Evolutionary conservation across 2,329 filamentous ascomycete species (phyloP).

Genomic region (Nothophaeocryptopus gaeumannii): DNA sequence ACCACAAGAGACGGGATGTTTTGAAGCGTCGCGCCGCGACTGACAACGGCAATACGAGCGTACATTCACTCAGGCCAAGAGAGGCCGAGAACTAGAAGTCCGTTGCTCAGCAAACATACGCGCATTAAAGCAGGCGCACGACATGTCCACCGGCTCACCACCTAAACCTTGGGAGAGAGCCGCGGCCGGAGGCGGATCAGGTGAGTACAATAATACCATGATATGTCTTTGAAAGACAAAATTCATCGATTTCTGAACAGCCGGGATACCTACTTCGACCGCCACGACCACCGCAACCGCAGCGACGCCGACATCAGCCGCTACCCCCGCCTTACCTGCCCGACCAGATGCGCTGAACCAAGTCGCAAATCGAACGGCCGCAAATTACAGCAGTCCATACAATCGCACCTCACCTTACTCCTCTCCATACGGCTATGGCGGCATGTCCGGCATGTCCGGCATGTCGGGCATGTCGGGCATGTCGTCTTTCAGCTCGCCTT

Average conservation of each 20-base stretch:
- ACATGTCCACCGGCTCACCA: conserved; percentile 57
- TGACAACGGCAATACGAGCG: neutral
- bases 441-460: conserved; percentile 34
- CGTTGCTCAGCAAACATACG: too few relatives aligned
- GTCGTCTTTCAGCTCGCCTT: conserved; percentile 40
- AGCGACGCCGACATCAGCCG: conserved; percentile 37
- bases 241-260: conserved; percentile 36
- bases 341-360: conserved; percentile 74
- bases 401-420: conserved; percentile 43
- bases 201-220: conserved; percentile 14
- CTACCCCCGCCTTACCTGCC: conserved; percentile 70
- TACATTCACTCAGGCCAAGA: too few relatives aligned
- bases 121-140: neutral
- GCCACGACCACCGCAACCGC: conserved; percentile 43
- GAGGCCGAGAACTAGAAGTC: too few relatives aligned
- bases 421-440: conserved; percentile 55
- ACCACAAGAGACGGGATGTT: conserved; percentile 7
- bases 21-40: conserved; percentile 2
- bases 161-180: conserved; percentile 96
- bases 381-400: conserved; percentile 64
- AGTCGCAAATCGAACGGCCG: conserved; percentile 82
- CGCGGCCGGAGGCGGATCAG: conserved; percentile 51
- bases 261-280: conserved; percentile 46
- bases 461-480: conserved; percentile 33
- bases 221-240: conserved; percentile 6